phyloP scores from a whole-genome alignment of 2,329 filamentous ascomycete genomes.

The Seiridium unicorne region DNA sequence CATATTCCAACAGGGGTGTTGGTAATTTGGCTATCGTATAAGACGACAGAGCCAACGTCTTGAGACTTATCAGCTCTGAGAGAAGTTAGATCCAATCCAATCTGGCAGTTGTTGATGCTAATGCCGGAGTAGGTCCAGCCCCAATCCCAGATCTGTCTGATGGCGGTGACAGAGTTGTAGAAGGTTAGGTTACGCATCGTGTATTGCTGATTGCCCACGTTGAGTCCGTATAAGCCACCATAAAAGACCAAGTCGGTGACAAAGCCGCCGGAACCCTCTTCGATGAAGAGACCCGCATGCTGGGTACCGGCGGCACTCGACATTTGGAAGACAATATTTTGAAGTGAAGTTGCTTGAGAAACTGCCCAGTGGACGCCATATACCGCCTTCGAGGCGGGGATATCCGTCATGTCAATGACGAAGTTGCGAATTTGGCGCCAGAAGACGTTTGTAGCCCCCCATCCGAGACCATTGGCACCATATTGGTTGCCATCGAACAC shows the following conservation, averaged over 20 bases:
- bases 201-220: constrained; percentile 62
- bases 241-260: constrained; percentile 70
- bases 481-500: constrained; percentile 48
- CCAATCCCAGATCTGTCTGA: constrained; percentile 75
- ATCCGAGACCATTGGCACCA: constrained; percentile 40
- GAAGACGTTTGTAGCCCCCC: constrained; percentile 52
- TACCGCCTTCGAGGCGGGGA: constrained; percentile 42
- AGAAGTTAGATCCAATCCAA: constrained; percentile 67
- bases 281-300: constrained; percentile 60
- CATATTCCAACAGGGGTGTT: constrained; percentile 67
- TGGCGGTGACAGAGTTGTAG: constrained; percentile 62
- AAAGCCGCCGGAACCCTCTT: constrained; percentile 64
- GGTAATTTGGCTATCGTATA: constrained; percentile 71
- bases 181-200: constrained; percentile 69
- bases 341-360: constrained; percentile 59
- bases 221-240: constrained; percentile 66
- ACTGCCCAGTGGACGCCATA: constrained; percentile 68
- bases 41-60: constrained; percentile 70
- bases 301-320: constrained; percentile 42
- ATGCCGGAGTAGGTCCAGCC: constrained; percentile 71
- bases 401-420: constrained; percentile 51
- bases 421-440: constrained; percentile 59
- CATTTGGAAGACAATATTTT: constrained; percentile 57
- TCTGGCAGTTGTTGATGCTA: constrained; percentile 58
- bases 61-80: constrained; percentile 40